A percentile compares a stretch with the other conserved stretches of the same genome.
Evolutionary conservation across 31 red algal species (phyloP).

Genomic region (Odonthalia washingtoniensis): DNA sequence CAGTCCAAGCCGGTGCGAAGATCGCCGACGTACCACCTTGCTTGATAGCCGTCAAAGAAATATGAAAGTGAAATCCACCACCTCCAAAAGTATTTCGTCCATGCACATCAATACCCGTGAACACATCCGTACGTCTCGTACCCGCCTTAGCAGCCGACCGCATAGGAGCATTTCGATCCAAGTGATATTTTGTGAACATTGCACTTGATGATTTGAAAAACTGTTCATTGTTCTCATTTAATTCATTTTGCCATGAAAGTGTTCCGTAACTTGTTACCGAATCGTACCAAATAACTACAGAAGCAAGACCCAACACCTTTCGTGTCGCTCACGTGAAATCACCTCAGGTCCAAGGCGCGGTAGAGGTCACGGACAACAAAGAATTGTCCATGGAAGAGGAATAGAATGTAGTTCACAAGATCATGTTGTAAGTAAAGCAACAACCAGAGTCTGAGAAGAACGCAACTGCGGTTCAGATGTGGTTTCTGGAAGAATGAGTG

Average conservation of each 20-base stretch:
- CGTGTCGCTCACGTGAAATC: conserved; percentile 63
- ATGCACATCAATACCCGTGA: conserved; percentile 83
- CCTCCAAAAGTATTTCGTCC: conserved; percentile 94
- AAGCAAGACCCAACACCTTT: conserved; percentile 74
- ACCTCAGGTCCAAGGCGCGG: too few species aligned
- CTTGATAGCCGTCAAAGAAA: conserved; percentile 73
- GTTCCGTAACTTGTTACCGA: conserved; percentile 76
- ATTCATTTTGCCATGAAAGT: conserved; percentile 70
- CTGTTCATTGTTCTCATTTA: conserved; percentile 82
- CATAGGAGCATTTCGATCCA: conserved; percentile 72
- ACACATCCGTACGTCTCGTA: conserved; percentile 70
- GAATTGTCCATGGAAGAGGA: too few species aligned
- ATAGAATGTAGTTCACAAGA: too few species aligned
- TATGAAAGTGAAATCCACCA: conserved; percentile 84
- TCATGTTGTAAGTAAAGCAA: too few species aligned
- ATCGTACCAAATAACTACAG: conserved; percentile 93
- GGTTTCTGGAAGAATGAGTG: too few species aligned
- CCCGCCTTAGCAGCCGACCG: conserved; percentile 65
- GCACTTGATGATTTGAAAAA: conserved; percentile 79
- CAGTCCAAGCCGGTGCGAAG: conserved; percentile 90
- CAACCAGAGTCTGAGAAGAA: too few species aligned
- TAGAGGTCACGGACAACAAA: too few species aligned
- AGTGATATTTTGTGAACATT: conserved; percentile 85
- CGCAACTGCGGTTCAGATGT: too few species aligned
- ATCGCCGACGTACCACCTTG: conserved; percentile 81